Evolutionary conservation across 441 rosid genomes (phyloP).

Genomic region (Pelargonium fulgidum): DNA sequence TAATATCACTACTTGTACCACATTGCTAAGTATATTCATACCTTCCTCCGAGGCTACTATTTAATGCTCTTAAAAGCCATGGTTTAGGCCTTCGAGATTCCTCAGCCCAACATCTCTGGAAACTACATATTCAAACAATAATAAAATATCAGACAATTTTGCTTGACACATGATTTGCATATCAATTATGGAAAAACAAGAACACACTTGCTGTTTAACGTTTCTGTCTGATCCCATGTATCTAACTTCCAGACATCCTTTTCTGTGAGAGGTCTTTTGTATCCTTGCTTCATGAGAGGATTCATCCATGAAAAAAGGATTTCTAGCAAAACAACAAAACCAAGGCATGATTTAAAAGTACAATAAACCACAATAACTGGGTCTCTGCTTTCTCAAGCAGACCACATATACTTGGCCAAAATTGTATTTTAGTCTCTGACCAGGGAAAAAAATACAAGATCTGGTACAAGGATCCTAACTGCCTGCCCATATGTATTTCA

Average conservation of each 20-base stretch:
- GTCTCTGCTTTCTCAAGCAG: constrained; percentile 11
- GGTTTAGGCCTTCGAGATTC: constrained; percentile 74
- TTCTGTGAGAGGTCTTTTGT: constrained; percentile 82
- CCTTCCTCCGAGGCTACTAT: constrained; percentile 91
- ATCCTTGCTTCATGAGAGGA: constrained; percentile 88
- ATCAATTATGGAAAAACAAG: constrained; percentile 13
- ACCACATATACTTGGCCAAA: neutral
- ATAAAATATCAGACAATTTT: constrained; percentile 23
- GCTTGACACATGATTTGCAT: constrained; percentile 19
- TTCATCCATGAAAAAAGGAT: constrained; percentile 77
- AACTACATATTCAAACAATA: constrained; percentile 37
- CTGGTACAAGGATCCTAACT: constrained; percentile 10
- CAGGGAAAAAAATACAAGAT: neutral
- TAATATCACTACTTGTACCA: constrained; percentile 5
- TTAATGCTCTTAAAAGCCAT: constrained; percentile 87
- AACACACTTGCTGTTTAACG: constrained; percentile 54
- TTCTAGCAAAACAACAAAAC: constrained; percentile 33
- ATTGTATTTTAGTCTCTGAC: neutral
- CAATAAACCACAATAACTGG: constrained; percentile 4
- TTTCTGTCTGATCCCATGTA: constrained; percentile 84
- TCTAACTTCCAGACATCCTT: constrained; percentile 95
- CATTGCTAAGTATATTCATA: constrained; percentile 19
- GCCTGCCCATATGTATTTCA: neutral
- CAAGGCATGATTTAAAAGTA: constrained; percentile 18
- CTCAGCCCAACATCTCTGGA: constrained; percentile 78